A percentile compares a stretch with the other conserved stretches of the same genome.
phyloP scores from a whole-genome alignment of 495 filamentous ascomycete genomes.

The Chlorociboria aeruginascens region DNA sequence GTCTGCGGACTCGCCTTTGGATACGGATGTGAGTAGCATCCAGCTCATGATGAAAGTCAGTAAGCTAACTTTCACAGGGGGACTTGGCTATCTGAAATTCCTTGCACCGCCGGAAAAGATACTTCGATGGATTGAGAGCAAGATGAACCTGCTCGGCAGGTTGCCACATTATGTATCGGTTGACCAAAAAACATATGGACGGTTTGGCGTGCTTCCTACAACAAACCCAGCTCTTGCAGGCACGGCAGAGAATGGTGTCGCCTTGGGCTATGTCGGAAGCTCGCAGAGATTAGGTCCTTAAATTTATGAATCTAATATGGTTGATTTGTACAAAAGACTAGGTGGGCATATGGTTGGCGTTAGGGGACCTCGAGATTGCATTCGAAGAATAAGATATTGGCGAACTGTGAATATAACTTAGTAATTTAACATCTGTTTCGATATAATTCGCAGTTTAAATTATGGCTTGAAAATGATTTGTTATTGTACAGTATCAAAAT shows the following conservation, averaged over 20 bases:
- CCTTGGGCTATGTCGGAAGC: conserved; percentile 45
- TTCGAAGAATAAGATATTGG: not conserved
- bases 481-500: too few species aligned
- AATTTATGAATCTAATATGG: not conserved
- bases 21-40: conserved; percentile 59
- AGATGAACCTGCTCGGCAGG: conserved; percentile 67
- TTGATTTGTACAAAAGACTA: conserved; percentile 14
- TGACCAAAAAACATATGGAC: conserved; percentile 93
- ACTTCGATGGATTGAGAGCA: conserved; percentile 72
- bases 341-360: conserved; percentile 13
- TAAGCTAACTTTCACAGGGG: conserved; percentile 38
- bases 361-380: conserved; percentile 2
- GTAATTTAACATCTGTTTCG: not conserved
- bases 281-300: conserved; percentile 50
- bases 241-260: conserved; percentile 31
- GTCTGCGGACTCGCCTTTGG: conserved; percentile 69
- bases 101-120: conserved; percentile 74
- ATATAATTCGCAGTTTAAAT: not conserved
- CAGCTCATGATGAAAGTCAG: not conserved
- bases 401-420: not conserved
- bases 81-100: conserved; percentile 71
- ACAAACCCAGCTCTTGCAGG: conserved; percentile 23
- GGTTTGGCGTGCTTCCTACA: conserved; percentile 76
- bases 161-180: conserved; percentile 83
- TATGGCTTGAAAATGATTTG: not conserved